These are phyloP conservation scores for Lactuca saligna DNA, from an alignment of 129 eudicot genomes.

Conservation along the genomic window DNA sequence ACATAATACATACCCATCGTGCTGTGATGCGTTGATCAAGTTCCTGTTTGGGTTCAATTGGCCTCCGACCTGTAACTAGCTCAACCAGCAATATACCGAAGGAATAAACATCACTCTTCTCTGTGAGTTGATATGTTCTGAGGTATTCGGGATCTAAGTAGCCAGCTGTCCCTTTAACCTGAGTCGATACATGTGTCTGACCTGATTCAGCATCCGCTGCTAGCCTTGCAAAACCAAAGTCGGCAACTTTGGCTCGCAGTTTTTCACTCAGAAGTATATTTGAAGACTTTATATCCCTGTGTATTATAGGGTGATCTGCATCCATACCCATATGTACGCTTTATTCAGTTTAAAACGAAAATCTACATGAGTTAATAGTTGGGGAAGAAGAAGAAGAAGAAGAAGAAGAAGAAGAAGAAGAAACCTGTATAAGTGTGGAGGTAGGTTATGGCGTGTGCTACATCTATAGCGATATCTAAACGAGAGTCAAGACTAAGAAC, in stretches of 20 bases:
- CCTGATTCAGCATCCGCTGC: conserved; percentile 65
- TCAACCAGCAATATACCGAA: conserved; percentile 95
- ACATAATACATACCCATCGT: conserved; percentile 96
- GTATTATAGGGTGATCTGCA: conserved; percentile 94
- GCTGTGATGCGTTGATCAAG: conserved; percentile 68
- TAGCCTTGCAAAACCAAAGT: conserved; percentile 87
- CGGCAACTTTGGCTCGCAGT: conserved; percentile 91
- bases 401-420: neutral
- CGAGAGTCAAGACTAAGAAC: conserved; percentile 74
- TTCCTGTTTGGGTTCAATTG: conserved; percentile 72
- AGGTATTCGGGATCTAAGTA: conserved; percentile 96
- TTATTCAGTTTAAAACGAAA: too few relatives aligned
- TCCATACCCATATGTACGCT: neutral
- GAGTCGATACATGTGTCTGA: conserved; percentile 89
- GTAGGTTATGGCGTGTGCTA: conserved; percentile 92
- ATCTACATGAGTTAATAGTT: too few relatives aligned
- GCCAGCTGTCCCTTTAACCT: conserved; percentile 99
- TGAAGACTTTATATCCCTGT: conserved; percentile 93
- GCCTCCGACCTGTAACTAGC: conserved; percentile 83
- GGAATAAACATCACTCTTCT: conserved; percentile 91
- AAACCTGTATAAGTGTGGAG: conserved; percentile 90
- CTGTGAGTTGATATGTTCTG: conserved; percentile 80
- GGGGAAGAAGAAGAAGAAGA: too few relatives aligned
- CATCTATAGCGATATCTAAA: conserved; percentile 80
- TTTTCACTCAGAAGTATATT: conserved; percentile 81